These are phyloP conservation scores for Tarenaya hassleriana DNA, from an alignment of 345 rosid genomes.

Conservation along the genomic window DNA sequence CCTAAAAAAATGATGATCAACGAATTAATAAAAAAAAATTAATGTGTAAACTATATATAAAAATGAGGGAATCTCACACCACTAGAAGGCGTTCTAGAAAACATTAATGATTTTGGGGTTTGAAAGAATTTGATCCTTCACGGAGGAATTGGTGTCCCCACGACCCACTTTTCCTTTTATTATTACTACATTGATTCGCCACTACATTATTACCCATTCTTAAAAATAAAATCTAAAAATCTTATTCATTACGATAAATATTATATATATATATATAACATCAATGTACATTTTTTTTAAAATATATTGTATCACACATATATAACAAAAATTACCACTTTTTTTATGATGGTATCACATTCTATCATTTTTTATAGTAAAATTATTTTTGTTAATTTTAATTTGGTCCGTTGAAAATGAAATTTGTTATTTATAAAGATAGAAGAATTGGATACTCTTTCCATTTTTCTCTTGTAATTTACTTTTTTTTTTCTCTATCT, in stretches of 20 bases:
- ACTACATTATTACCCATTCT: too few relatives aligned
- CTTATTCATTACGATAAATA: too few relatives aligned
- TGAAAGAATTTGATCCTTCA: conserved; percentile 29
- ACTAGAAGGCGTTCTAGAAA: conserved; percentile 35
- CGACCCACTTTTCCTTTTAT: conserved; percentile 26
- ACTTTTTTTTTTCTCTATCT: too few relatives aligned
- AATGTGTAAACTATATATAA: too few relatives aligned
- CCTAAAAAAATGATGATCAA: neutral
- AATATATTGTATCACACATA: too few relatives aligned
- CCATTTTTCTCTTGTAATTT: conserved; percentile 21
- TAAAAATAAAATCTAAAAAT: too few relatives aligned
- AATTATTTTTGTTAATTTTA: neutral
- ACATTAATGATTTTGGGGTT: conserved; percentile 32
- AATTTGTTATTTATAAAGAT: neutral
- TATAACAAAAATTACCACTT: too few relatives aligned
- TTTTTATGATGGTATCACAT: neutral
- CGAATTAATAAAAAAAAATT: neutral
- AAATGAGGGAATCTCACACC: conserved; percentile 26
- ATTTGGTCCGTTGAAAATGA: too few relatives aligned
- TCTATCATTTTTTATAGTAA: conserved; percentile 12
- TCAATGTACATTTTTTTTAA: too few relatives aligned
- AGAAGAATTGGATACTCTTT: conserved; percentile 19
- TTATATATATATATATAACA: too few relatives aligned
- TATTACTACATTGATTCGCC: too few relatives aligned
- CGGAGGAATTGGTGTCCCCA: conserved; percentile 32